Evolutionary conservation across 441 rosid genomes (phyloP).

Genomic region (Croton setiger): DNA sequence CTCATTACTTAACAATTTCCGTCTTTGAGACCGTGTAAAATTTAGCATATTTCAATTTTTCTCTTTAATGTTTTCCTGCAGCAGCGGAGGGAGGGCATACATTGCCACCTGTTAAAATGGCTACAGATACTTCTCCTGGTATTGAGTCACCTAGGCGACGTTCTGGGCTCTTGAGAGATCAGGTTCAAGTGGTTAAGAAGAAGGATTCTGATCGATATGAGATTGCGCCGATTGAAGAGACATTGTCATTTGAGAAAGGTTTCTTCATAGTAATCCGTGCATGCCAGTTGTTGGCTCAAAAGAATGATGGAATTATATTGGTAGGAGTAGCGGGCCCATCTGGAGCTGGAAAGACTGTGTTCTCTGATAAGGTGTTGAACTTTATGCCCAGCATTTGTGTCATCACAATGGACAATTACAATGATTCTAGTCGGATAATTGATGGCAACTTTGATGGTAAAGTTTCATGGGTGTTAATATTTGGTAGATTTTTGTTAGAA

Average conservation of each 20-base stretch:
- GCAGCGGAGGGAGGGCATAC: neutral
- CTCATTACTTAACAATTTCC: neutral
- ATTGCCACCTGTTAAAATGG: constrained; percentile 32
- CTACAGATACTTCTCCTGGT: constrained; percentile 44
- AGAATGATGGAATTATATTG: constrained; percentile 80
- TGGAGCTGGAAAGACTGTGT: constrained; percentile 96
- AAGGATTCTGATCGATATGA: constrained; percentile 72
- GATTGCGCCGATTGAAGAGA: constrained; percentile 70
- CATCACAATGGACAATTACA: constrained; percentile 90
- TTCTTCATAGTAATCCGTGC: constrained; percentile 93
- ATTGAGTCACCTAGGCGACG: constrained; percentile 63
- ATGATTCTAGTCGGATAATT: constrained; percentile 80
- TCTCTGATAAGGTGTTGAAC: constrained; percentile 82
- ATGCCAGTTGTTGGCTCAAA: constrained; percentile 81
- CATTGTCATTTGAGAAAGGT: constrained; percentile 93
- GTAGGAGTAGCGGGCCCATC: constrained; percentile 98
- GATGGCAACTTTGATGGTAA: constrained; percentile 98
- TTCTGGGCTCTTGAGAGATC: constrained; percentile 82
- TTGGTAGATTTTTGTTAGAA: constrained; percentile 1
- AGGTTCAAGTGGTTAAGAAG: constrained; percentile 71
- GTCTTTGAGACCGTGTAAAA: neutral
- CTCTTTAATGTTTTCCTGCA: neutral
- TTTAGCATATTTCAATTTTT: neutral
- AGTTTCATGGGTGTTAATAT: constrained; percentile 12
- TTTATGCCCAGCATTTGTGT: constrained; percentile 95